Evolutionary conservation across 306 rosid genomes (phyloP), one percentile per base, ranked within the genome.

Genomic region (Prosopis cineraria): DNA sequence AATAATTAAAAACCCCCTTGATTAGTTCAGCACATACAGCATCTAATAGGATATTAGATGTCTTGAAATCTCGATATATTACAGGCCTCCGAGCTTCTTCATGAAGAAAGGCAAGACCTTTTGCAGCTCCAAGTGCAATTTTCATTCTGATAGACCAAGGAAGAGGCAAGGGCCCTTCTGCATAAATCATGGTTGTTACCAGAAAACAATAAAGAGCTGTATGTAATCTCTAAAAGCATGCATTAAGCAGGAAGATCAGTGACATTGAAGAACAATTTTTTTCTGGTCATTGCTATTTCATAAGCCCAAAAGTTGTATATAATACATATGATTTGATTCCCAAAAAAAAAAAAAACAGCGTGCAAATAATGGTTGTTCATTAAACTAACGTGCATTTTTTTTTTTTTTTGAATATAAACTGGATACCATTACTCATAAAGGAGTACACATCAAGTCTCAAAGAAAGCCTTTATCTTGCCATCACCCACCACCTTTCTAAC

Each of bases 111-210:
- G 98, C 78, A 74, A 95, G 97, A 84, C 98, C 98, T 79, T 91
- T 95, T 27, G 98, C 98, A 60, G 98, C 98, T 66, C 98, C 98
- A 70, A 95, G 85, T 40, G 98, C 97, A 83, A 95, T 92, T 88
- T 88, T 92, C 97, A 95, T 86, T 82, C 98, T 85, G 73, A 95
- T 89, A 45, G 98, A 89, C 98, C 98, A 95, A 14, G 99, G 99
- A 83, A 95, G 98, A 79, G 99, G 99, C 86, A 95, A 80, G 82
- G 98, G 87, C 80, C 99, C 99, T 93, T 82, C 89, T 79, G 67
- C 80, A 88, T 48, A 76, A 72, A 82, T 82, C 77, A 81, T 70
- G 84, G 86, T 84, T 78, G 81, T 85, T 75, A 85, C 79, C 78
- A 80, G 80, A 70, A 40, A 68, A 74, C 7, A 80, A 55, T 85